Conservation (phyloP, 495 filamentous ascomycete genomes). For the Neurospora sp. region DNA sequence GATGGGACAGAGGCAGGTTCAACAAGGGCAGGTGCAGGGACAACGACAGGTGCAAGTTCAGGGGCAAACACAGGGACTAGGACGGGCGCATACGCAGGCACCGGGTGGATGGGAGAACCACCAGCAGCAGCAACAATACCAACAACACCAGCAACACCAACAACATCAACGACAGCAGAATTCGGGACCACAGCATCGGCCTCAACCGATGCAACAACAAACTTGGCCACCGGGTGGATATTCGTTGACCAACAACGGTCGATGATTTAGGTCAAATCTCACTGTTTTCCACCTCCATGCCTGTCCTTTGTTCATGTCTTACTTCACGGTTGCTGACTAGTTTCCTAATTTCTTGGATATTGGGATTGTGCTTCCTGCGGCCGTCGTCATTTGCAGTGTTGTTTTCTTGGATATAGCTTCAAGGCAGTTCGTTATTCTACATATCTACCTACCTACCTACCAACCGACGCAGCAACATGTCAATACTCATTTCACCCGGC, state of each 20-base stretch:
- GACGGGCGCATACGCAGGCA: background rate
- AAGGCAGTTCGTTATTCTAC: background rate
- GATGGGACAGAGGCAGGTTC: conserved; percentile 1
- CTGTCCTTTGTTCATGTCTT: too few relatives aligned
- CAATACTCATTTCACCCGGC: background rate
- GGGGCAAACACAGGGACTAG: conserved; percentile 18
- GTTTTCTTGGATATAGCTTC: background rate
- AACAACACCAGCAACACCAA: conserved; percentile 9
- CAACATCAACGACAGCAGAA: background rate
- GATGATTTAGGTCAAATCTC: background rate
- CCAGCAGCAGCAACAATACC: background rate
- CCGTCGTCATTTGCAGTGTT: background rate
- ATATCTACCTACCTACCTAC: background rate
- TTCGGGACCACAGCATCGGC: background rate
- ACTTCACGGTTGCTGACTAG: too few relatives aligned
- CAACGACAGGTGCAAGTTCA: background rate
- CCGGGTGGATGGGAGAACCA: background rate
- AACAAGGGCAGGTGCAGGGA: background rate
- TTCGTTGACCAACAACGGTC: background rate
- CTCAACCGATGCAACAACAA: background rate
- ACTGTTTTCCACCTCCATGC: background rate
- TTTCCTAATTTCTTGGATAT: background rate
- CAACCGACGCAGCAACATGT: background rate
- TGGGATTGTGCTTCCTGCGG: background rate
- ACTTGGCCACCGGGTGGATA: background rate